Evolutionary conservation across 495 filamentous ascomycete genomes (phyloP).

Genomic region (Aspergillus diversus): DNA sequence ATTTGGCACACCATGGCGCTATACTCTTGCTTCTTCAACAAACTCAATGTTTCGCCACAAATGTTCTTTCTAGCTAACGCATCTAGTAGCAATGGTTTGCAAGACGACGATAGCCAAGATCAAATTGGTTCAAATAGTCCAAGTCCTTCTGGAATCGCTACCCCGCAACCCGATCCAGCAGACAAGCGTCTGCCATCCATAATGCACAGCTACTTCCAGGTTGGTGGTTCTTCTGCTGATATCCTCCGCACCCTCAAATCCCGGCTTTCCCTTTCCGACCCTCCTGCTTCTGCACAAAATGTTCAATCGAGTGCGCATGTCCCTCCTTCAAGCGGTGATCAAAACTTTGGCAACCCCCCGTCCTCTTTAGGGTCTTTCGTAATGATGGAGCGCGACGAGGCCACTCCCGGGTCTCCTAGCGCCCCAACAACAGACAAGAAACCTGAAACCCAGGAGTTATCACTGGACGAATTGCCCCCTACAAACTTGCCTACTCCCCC

Average conservation of each 20-base stretch:
- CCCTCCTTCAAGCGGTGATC: conserved; percentile 24
- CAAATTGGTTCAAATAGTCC: conserved; percentile 78
- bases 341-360: conserved; percentile 27
- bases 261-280: conserved; percentile 43
- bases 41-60: not conserved
- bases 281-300: conserved; percentile 46
- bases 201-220: conserved; percentile 95
- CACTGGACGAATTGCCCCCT: conserved; percentile 32
- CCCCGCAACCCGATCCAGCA: conserved; percentile 83
- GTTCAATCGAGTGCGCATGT: conserved; percentile 28
- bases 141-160: conserved; percentile 82
- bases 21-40: conserved; percentile 11
- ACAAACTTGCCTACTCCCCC: conserved; percentile 48
- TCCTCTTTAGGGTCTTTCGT: conserved; percentile 44
- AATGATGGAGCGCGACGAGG: conserved; percentile 46
- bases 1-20: conserved; percentile 7
- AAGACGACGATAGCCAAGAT: conserved; percentile 72
- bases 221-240: conserved; percentile 72
- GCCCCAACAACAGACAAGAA: conserved; percentile 23
- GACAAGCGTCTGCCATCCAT: conserved; percentile 92
- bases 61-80: conserved; percentile 29
- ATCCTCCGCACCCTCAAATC: conserved; percentile 56
- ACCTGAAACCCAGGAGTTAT: conserved; percentile 25
- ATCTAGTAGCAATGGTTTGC: conserved; percentile 34
- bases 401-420: conserved; percentile 30